Base-by-base conservation (phyloP, 495 filamentous ascomycete genomes). In the Penicillium odoratum region DNA sequence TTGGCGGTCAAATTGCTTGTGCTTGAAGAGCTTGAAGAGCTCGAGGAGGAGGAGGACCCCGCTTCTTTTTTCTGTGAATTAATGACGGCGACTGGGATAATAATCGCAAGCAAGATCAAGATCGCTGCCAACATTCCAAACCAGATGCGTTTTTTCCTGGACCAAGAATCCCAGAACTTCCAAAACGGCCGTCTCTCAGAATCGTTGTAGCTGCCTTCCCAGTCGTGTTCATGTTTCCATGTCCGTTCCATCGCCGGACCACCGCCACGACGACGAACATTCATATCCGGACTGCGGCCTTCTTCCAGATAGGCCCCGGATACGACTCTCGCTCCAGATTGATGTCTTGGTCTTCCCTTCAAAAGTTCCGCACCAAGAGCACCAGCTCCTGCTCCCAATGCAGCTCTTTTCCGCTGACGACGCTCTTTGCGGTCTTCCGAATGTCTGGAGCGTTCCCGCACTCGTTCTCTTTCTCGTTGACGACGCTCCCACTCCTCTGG, bases 31-130 rank as follows among this genome's bases (percentile, higher is more conserved):
- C 82, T 88, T 3, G 77, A 73, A 1, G 83, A 76, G 16, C 69
- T 68, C 15, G 66, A 70, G 4, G 66, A 60, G 13, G 70, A 63
- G 7, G 62, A 31, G 53, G 72, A 60, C 7, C 11, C 15, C 21
- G 58, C 60, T 16, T 52, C 69, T 21, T 86, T 83, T 58, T 91
- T 89, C 60, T 89, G 87, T 29, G 84, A 86, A 34, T 88, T 80
- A 11, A 89, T 79, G 5, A 93, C 80, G 0, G 85, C 92, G 46
- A 92, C 85, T 1, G 82, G 83, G 46, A 95, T 88, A 51, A 91
- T 80, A 46, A 96, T 87, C 21, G 84, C 80, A 15, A 91, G 75
- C 7, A 93, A 58, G 16, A 92, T 43, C 3, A 91, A 64, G 4
- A 87, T 59, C 4, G 79, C 72, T 3, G 61, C 68, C 16, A 78